Conservation (phyloP, 768 basidiomycete genomes). For the Boletus subcaerulescens region DNA sequence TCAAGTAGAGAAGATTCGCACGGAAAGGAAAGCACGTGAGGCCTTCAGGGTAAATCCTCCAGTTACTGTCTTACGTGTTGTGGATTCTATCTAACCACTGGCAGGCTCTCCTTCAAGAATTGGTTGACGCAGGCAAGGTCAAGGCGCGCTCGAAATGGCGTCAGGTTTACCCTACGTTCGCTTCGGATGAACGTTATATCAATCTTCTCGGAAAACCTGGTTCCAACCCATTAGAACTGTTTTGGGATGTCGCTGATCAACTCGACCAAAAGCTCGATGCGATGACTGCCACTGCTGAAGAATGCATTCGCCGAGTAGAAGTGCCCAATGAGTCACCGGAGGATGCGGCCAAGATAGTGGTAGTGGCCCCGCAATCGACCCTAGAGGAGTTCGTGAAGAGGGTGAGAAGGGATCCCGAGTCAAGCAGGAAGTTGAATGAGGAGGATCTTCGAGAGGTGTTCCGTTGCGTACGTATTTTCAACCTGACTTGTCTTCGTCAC, state of each 20-base stretch:
- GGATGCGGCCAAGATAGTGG: slow-evolving; percentile 35
- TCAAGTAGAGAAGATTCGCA: slow-evolving; percentile 80
- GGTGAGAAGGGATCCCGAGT: slow-evolving; percentile 56
- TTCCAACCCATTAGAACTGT: slow-evolving; percentile 92
- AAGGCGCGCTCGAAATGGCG: slow-evolving; percentile 91
- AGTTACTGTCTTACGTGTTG: neutral
- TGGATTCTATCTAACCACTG: neutral
- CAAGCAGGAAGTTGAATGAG: slow-evolving; percentile 43
- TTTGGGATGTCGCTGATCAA: slow-evolving; percentile 90
- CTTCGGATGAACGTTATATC: slow-evolving; percentile 78
- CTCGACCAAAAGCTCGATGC: slow-evolving; percentile 83
- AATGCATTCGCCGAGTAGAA: slow-evolving; percentile 47
- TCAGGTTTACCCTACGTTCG: slow-evolving; percentile 74
- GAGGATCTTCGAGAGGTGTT: slow-evolving; percentile 60
- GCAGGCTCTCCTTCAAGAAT: slow-evolving; percentile 67
- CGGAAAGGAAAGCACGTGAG: slow-evolving; percentile 87
- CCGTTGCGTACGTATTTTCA: slow-evolving; percentile 49
- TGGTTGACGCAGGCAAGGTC: slow-evolving; percentile 65
- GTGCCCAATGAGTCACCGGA: slow-evolving; percentile 30
- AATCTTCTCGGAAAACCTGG: slow-evolving; percentile 90
- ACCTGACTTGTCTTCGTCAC: neutral
- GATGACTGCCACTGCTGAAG: slow-evolving; percentile 68
- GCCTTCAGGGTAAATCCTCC: slow-evolving; percentile 66
- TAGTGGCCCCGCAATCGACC: slow-evolving; percentile 54
- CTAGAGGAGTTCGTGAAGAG: slow-evolving; percentile 60